These are phyloP conservation scores for Amaranthus tricolor DNA, from an alignment of 179 eudicot species.

Conservation along the genomic window DNA sequence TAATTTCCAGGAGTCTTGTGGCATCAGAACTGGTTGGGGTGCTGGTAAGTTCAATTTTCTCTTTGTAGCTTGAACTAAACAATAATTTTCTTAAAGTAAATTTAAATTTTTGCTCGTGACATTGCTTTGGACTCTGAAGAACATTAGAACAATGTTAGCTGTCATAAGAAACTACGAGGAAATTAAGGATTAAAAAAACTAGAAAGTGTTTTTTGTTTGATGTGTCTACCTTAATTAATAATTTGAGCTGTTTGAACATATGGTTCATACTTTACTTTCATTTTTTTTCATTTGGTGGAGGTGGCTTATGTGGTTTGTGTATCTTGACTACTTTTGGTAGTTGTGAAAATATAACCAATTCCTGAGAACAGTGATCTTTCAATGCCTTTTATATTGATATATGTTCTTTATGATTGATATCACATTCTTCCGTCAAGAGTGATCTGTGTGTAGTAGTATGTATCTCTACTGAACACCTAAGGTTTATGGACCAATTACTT, in stretches of 20 bases:
- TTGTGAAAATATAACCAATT: too few relatives aligned
- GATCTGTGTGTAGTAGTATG: too few relatives aligned
- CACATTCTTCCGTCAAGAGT: too few relatives aligned
- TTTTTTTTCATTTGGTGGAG: neutral
- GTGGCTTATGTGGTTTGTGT: neutral
- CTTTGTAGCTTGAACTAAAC: neutral
- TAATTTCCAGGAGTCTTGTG: constrained; percentile 70
- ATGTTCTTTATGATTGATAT: too few relatives aligned
- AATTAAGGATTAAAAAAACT: neutral
- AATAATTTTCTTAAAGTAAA: neutral
- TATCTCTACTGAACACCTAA: too few relatives aligned
- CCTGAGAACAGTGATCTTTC: too few relatives aligned
- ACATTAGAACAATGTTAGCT: neutral
- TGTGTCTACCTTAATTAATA: neutral
- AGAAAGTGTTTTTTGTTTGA: neutral
- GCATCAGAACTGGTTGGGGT: constrained; percentile 83
- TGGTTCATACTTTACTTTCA: too few relatives aligned
- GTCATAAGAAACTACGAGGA: neutral
- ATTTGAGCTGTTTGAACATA: too few relatives aligned
- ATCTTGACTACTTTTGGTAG: too few relatives aligned
- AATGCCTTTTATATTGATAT: too few relatives aligned
- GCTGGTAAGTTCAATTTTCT: constrained; percentile 48
- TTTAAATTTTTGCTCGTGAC: neutral
- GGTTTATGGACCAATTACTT: too few relatives aligned
- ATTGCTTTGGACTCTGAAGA: neutral